Percentiles rank a stretch among this genome's conserved stretches.
Conservation (phyloP, 352 stramenopile genomes). For the Globisporangium perplexum region DNA sequence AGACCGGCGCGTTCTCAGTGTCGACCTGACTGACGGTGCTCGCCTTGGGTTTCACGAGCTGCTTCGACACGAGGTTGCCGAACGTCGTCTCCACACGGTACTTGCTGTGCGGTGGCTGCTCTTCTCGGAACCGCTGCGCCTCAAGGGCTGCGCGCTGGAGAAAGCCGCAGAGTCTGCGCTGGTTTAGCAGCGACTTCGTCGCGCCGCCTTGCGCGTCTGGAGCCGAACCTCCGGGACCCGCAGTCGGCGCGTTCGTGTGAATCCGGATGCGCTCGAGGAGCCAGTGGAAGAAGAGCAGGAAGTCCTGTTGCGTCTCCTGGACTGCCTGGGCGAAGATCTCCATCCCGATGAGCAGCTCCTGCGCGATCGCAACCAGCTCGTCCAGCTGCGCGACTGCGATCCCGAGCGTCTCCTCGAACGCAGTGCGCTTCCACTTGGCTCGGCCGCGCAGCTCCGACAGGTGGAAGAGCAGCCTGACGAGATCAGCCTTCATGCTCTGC, state of each 20-base stretch:
- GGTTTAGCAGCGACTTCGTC: constrained; percentile 51
- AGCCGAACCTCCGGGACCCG: not conserved
- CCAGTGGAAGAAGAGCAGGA: constrained; percentile 59
- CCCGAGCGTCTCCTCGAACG: constrained; percentile 31
- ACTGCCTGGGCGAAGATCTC: constrained; percentile 37
- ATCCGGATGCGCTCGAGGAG: constrained; percentile 52
- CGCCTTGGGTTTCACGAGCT: constrained; percentile 8
- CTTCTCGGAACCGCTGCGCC: constrained; percentile 30
- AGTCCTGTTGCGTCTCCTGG: constrained; percentile 56
- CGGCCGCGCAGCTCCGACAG: constrained; percentile 50
- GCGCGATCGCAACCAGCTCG: constrained; percentile 19
- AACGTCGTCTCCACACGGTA: constrained; percentile 65
- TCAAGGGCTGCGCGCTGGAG: constrained; percentile 33
- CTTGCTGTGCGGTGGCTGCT: constrained; percentile 30
- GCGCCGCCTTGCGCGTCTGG: constrained; percentile 1
- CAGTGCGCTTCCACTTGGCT: constrained; percentile 32
- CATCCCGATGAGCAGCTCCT: constrained; percentile 35
- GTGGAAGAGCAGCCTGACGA: constrained; percentile 38
- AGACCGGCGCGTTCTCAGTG: not conserved
- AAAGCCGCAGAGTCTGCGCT: constrained; percentile 48
- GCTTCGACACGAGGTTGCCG: constrained; percentile 47
- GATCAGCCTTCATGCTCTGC: constrained; percentile 27
- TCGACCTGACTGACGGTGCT: not conserved
- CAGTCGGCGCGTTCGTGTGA: constrained; percentile 35
- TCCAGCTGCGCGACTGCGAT: constrained; percentile 30